Conservation (phyloP, 768 basidiomycete species). For the Naganishia vishniacii region DNA sequence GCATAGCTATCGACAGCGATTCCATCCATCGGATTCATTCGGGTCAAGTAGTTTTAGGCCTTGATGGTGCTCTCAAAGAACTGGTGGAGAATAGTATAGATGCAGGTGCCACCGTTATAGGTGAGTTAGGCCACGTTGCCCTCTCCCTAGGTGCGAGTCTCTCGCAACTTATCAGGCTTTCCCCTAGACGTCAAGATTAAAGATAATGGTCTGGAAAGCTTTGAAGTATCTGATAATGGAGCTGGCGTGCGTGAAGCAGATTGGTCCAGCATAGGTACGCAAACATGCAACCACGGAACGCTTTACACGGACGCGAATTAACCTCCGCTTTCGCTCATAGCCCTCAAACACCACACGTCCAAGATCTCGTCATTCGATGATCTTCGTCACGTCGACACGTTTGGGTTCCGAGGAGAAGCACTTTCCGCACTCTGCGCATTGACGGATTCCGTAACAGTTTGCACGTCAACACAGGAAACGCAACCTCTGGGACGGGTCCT, state of each 20-base stretch:
- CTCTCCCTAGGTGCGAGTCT: too few species aligned
- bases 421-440: slow-evolving; percentile 87
- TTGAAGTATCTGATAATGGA: slow-evolving; percentile 92
- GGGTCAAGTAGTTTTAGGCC: slow-evolving; percentile 89
- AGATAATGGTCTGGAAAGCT: slow-evolving; percentile 69
- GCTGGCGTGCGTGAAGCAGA: slow-evolving; percentile 73
- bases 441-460: slow-evolving; percentile 62
- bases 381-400: slow-evolving; percentile 66
- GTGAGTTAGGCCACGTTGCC: slow-evolving; percentile 49
- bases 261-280: slow-evolving; percentile 67
- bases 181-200: slow-evolving; percentile 80
- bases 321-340: slow-evolving; percentile 50
- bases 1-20: slow-evolving; percentile 62
- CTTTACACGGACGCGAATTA: background rate
- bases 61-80: slow-evolving; percentile 92
- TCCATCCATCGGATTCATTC: slow-evolving; percentile 86
- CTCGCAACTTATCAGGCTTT: too few species aligned
- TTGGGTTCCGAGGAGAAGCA: slow-evolving; percentile 95
- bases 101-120: slow-evolving; percentile 79
- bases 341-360: slow-evolving; percentile 86
- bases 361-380: slow-evolving; percentile 71
- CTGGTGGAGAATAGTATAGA: slow-evolving; percentile 94
- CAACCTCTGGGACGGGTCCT: slow-evolving; percentile 74
- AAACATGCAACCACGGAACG: slow-evolving; percentile 30
- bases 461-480: slow-evolving; percentile 65